Evolutionary conservation across 192 early-diverging fungal species (phyloP).

Genomic region (Umbelopsis vinacea): DNA sequence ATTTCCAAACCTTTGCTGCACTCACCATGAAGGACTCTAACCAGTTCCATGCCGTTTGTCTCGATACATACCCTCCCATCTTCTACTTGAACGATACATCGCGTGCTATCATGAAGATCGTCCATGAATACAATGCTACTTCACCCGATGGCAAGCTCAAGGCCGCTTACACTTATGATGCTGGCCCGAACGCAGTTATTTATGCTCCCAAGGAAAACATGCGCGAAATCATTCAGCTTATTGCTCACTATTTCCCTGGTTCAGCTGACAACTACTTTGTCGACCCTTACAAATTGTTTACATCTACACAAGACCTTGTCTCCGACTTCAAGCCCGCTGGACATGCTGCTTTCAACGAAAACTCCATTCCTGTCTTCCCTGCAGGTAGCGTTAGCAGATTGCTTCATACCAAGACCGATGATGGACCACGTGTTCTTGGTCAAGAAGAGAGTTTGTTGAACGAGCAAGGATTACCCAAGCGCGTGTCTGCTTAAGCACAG

Average conservation of each 20-base stretch:
- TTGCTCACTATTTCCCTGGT: constrained; percentile 86
- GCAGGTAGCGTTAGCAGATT: constrained; percentile 81
- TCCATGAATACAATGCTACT: constrained; percentile 83
- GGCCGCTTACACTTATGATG: constrained; percentile 98
- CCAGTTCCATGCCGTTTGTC: constrained; percentile 98
- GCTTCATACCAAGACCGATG: constrained; percentile 89
- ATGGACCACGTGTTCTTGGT: constrained; percentile 88
- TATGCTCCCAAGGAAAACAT: constrained; percentile 85
- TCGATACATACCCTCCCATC: constrained; percentile 99
- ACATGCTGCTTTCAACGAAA: constrained; percentile 55
- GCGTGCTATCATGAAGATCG: constrained; percentile 80
- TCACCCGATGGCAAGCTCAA: constrained; percentile 56
- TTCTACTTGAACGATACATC: constrained; percentile 98
- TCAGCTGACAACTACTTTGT: constrained; percentile 55
- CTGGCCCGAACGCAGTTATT: constrained; percentile 98
- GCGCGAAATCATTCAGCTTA: constrained; percentile 80
- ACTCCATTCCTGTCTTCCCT: constrained; percentile 64
- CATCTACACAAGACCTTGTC: constrained; percentile 25
- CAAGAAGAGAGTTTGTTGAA: constrained; percentile 60
- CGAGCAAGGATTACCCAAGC: constrained; percentile 63
- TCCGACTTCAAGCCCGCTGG: constrained; percentile 43
- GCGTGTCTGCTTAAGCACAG: neutral
- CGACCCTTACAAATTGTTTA: constrained; percentile 52
- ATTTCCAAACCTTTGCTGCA: constrained; percentile 93
- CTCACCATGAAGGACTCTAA: constrained; percentile 98